phyloP scores from a whole-genome alignment of 345 rosid species.

The Balakata baccata region DNA sequence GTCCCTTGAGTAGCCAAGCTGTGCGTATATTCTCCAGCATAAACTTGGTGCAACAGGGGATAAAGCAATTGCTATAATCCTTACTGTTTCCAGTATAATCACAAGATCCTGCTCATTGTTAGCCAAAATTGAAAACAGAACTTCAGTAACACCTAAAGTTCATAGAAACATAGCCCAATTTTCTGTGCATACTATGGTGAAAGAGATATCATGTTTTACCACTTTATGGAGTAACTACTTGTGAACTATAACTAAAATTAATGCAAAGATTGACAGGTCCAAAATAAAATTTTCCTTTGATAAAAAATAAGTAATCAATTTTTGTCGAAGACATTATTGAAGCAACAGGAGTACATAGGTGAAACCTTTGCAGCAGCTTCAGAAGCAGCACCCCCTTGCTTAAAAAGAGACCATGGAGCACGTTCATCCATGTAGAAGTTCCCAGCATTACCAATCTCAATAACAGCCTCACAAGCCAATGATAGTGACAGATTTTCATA shows the following conservation, averaged over 20 bases:
- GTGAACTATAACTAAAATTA: too few species aligned
- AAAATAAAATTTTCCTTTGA: neutral
- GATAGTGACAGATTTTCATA: slow-evolving; percentile 70
- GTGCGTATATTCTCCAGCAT: slow-evolving; percentile 65
- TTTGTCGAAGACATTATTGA: slow-evolving; percentile 22
- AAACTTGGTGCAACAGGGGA: slow-evolving; percentile 74
- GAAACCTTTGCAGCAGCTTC: slow-evolving; percentile 86
- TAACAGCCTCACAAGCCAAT: slow-evolving; percentile 76
- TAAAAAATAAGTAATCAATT: neutral
- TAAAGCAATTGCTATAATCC: slow-evolving; percentile 74
- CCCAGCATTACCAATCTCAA: slow-evolving; percentile 86
- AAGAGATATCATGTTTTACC: too few species aligned
- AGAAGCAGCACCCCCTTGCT: slow-evolving; percentile 76
- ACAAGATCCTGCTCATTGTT: slow-evolving; percentile 65
- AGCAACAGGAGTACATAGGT: too few species aligned
- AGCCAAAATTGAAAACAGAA: slow-evolving; percentile 7
- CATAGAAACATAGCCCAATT: neutral
- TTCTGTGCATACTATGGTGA: neutral
- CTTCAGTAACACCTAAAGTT: slow-evolving; percentile 3
- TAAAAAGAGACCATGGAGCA: slow-evolving; percentile 89
- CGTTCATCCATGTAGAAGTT: slow-evolving; percentile 74
- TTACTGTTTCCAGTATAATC: slow-evolving; percentile 76
- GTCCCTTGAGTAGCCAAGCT: slow-evolving; percentile 73
- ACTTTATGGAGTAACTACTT: too few species aligned
- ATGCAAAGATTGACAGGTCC: neutral